Evolutionary conservation across 345 rosid genomes (phyloP).

Genomic region (Eucalyptus sp.): DNA sequence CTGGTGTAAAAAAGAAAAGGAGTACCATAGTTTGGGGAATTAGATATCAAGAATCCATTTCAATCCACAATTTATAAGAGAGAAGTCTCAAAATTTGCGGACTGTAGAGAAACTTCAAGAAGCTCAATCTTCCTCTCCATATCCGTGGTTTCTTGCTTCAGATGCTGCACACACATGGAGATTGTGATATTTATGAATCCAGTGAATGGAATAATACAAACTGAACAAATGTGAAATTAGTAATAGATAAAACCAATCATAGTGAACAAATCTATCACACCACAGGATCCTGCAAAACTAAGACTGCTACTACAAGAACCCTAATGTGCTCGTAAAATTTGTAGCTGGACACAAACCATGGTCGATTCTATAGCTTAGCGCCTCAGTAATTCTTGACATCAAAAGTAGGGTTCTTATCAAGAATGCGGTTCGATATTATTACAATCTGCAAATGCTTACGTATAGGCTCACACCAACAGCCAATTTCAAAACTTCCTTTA

Average conservation of each 20-base stretch:
- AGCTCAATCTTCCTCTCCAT: slow-evolving; percentile 38
- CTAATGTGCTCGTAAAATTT: background rate
- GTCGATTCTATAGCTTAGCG: background rate
- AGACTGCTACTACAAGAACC: background rate
- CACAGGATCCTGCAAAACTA: background rate
- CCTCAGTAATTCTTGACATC: background rate
- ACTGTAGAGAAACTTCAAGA: slow-evolving; percentile 43
- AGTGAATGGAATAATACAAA: background rate
- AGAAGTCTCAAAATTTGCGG: background rate
- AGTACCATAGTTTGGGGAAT: background rate
- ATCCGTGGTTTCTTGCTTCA: slow-evolving; percentile 20
- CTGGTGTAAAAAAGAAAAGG: background rate
- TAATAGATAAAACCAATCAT: background rate
- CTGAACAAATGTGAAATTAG: background rate
- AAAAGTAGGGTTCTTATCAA: background rate
- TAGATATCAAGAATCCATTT: background rate
- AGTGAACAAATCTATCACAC: background rate
- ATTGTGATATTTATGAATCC: background rate
- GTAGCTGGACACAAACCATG: background rate
- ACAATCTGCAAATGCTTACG: background rate
- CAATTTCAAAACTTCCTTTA: background rate
- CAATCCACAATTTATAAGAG: background rate
- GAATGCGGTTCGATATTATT: background rate
- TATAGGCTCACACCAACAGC: background rate
- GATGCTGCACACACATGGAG: slow-evolving; percentile 16